These are phyloP conservation scores for Onygenales sp. DNA, from an alignment of 2,329 filamentous ascomycete species.

Conservation along the genomic window DNA sequence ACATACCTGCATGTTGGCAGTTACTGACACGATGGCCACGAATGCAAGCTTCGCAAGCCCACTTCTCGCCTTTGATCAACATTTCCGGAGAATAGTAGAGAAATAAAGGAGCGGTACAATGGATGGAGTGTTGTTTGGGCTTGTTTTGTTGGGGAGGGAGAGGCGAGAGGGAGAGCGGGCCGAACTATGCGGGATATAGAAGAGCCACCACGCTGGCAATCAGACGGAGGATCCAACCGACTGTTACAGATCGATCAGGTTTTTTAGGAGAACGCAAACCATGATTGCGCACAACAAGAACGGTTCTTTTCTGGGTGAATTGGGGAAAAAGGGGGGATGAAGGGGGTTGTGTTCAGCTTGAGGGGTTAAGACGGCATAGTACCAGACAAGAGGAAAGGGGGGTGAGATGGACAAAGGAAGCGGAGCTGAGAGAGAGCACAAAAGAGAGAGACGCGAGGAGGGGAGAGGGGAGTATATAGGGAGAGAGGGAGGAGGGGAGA, in stretches of 20 bases:
- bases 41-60: slow-evolving; percentile 68
- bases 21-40: slow-evolving; percentile 98
- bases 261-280: background rate
- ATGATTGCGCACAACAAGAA: background rate
- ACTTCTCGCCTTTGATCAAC: slow-evolving; percentile 17
- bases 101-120: background rate
- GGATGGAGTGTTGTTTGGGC: background rate
- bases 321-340: background rate
- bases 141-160: background rate
- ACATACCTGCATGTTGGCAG: slow-evolving; percentile 88
- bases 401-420: background rate
- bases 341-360: too few species aligned
- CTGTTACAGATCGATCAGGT: background rate
- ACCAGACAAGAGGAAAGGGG: background rate
- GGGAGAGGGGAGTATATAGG: background rate
- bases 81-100: slow-evolving; percentile 3
- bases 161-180: background rate
- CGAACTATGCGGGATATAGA: background rate
- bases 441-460: background rate
- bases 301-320: background rate
- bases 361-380: too few species aligned
- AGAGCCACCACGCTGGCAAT: background rate
- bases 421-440: background rate
- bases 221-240: background rate
- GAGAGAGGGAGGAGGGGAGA: background rate